Evolutionary conservation across 805 yeast species (phyloP), one percentile per base, ranked within the genome.

Genomic region (Trichomonascus vanleenenianus): DNA sequence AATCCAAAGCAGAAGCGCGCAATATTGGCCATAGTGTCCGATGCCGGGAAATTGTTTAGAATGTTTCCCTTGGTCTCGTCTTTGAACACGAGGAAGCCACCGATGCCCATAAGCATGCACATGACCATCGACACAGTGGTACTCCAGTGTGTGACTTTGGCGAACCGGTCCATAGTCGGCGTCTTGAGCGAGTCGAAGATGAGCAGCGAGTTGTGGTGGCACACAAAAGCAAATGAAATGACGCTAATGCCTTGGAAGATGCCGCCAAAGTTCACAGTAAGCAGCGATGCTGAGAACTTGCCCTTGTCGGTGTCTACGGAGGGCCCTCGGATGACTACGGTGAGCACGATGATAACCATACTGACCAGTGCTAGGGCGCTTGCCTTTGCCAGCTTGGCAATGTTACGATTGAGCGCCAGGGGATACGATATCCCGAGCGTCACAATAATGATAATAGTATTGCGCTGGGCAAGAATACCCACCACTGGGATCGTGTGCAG

Each of bases 181-280:
- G 75, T 76, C 52, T 74, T 75, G 58, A 91, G 73, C 0, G 96
- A 86, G 59, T 85, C 86, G 67, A 81, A 89, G 38, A 89, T 91
- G 57, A 89, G 83, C 25, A 91, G 78, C 0, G 97, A 87, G 61
- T 89, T 89, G 62, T 89, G 97, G 59, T 89, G 97, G 59, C 97
- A 89, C 2, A 89, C 97, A 53, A 91, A 73, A 1, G 97, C 97
- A 67, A 89, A 89, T 1, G 96, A 87, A 30, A 89, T 86, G 42
- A 89, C 95, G n/a, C 93, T 82, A 22, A 89, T 79, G 2, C 96
- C 96, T 63, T 89, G 95, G 60, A 89, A 86, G 2, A 89, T 66
- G 36, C 79, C 78, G 10, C 72, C 62, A 7, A 14, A 22, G 51
- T 81, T 81, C 42, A 86, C 58, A 3, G 85, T 67, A 66, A 35